Conservation (phyloP, 2,329 filamentous ascomycete genomes). For the Aspergillus sp. region DNA sequence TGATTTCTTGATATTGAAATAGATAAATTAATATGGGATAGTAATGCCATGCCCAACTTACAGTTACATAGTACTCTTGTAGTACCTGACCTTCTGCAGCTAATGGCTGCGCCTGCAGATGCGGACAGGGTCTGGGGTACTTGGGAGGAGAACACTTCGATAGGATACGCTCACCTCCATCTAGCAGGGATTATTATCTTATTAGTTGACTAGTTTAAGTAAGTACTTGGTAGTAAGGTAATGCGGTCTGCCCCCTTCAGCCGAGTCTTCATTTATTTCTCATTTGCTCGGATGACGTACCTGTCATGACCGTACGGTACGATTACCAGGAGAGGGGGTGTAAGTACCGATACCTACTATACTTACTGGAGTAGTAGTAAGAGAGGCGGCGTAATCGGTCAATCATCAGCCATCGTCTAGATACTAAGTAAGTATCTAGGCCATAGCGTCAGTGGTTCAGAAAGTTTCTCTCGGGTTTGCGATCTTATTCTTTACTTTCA, state of each 20-base stretch:
- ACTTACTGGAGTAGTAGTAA: not conserved
- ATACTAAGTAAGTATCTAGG: not conserved
- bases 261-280: not conserved
- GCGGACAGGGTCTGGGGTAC: constrained; percentile 23
- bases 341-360: not conserved
- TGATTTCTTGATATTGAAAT: too few relatives aligned
- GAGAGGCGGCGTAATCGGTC: not conserved
- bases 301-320: not conserved
- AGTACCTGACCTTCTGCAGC: constrained; percentile 14
- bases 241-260: not conserved
- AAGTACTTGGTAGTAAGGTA: not conserved
- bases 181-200: not conserved
- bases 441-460: not conserved
- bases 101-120: constrained; percentile 20
- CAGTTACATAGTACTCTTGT: not conserved
- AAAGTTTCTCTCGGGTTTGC: too few relatives aligned
- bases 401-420: not conserved
- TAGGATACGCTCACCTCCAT: not conserved
- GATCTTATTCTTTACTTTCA: too few relatives aligned
- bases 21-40: too few relatives aligned
- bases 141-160: not conserved
- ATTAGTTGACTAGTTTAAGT: too few relatives aligned
- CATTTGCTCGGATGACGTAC: not conserved
- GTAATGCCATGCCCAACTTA: too few relatives aligned
- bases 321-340: not conserved